A percentile compares a stretch with the other conserved stretches of the same genome.
These are phyloP conservation scores for Solanum sejunctum DNA, from an alignment of 257 asterid species.

Conservation along the genomic window DNA sequence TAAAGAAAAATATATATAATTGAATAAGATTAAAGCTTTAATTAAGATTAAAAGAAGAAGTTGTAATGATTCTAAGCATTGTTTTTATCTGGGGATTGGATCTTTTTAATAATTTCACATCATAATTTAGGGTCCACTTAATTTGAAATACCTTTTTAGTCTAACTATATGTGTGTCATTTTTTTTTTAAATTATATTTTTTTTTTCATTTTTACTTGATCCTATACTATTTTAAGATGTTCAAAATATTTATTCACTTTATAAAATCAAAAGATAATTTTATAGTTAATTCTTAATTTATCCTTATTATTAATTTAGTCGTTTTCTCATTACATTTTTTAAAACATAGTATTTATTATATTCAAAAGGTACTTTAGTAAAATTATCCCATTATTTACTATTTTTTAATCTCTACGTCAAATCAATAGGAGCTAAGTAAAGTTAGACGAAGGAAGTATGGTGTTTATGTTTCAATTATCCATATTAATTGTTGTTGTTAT, in stretches of 20 bases:
- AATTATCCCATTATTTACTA: too few relatives aligned
- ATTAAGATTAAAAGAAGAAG: neutral
- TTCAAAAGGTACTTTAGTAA: too few relatives aligned
- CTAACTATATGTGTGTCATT: neutral
- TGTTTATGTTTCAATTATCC: neutral
- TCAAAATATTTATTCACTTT: too few relatives aligned
- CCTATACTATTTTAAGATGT: too few relatives aligned
- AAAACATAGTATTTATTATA: too few relatives aligned
- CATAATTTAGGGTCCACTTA: neutral
- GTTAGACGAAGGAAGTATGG: neutral
- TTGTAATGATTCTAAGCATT: slow-evolving; percentile 3
- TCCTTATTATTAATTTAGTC: too few relatives aligned
- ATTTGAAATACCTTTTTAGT: neutral
- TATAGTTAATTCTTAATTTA: too few relatives aligned
- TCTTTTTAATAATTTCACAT: neutral
- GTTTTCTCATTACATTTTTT: too few relatives aligned
- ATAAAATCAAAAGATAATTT: too few relatives aligned
- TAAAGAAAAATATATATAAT: neutral
- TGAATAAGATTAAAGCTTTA: neutral
- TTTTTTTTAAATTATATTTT: neutral
- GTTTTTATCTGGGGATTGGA: neutral
- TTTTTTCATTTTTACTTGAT: too few relatives aligned
- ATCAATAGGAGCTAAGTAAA: too few relatives aligned
- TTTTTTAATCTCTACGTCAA: too few relatives aligned
- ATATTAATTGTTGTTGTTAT: neutral